Percentiles rank a stretch among this genome's conserved stretches.
Conservation (phyloP, 345 rosid species). For the Carallia pectinifolia region DNA sequence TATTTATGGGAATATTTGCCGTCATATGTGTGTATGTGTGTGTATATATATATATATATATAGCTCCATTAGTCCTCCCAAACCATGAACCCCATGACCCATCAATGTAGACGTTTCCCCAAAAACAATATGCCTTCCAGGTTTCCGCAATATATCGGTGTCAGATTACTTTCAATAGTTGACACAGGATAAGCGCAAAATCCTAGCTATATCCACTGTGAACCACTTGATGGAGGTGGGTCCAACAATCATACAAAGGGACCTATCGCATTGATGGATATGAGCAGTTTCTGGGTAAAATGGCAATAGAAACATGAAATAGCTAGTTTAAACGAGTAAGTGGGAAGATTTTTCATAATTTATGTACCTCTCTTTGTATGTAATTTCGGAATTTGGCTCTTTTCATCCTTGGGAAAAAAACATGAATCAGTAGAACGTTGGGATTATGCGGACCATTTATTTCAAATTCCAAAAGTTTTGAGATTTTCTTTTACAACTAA, state of each 20-base stretch:
- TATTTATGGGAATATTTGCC: constrained; percentile 26
- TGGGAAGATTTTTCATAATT: constrained; percentile 13
- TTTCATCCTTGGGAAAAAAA: too few relatives aligned
- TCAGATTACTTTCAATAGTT: neutral
- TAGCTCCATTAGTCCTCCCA: neutral
- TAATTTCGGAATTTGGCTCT: neutral
- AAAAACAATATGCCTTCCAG: too few relatives aligned
- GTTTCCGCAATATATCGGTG: too few relatives aligned
- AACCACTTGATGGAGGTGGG: constrained; percentile 20
- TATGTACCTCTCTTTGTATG: constrained; percentile 2
- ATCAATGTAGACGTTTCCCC: constrained; percentile 11
- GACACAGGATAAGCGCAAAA: constrained; percentile 3
- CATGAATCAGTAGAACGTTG: too few relatives aligned
- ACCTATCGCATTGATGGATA: constrained; percentile 27
- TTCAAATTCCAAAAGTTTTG: too few relatives aligned
- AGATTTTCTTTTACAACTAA: too few relatives aligned
- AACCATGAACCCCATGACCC: constrained; percentile 6
- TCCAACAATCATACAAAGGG: constrained; percentile 23
- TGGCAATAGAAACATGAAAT: constrained; percentile 8
- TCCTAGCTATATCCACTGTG: constrained; percentile 11
- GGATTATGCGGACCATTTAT: too few relatives aligned
- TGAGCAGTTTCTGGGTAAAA: constrained; percentile 16
- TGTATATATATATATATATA: too few relatives aligned
- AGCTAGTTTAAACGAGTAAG: neutral
- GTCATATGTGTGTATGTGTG: too few relatives aligned